Conservation (phyloP, 306 rosid species). For the Ammopiptanthus mongolicus region DNA sequence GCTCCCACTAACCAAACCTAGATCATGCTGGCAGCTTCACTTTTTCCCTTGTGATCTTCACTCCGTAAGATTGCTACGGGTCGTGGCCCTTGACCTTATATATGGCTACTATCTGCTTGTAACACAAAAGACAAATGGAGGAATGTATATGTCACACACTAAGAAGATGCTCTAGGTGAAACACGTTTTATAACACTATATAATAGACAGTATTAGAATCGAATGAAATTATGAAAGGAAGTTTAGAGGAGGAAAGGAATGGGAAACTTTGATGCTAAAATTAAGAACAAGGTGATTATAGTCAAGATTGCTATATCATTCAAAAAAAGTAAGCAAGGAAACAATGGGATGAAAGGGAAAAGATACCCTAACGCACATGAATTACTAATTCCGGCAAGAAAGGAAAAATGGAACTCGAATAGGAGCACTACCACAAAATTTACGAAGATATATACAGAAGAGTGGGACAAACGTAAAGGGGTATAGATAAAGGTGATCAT, state of each 20-base stretch:
- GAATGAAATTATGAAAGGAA: neutral
- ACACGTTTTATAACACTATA: neutral
- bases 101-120: neutral
- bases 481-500: neutral
- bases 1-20: constrained; percentile 46
- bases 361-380: too few relatives aligned
- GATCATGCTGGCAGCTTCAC: constrained; percentile 99
- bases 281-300: neutral
- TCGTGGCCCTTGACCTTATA: too few relatives aligned
- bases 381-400: too few relatives aligned
- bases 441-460: neutral
- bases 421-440: neutral
- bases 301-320: neutral
- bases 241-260: neutral
- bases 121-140: neutral
- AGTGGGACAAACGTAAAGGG: neutral
- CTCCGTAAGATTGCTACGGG: neutral
- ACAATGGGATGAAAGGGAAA: neutral
- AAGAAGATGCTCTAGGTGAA: neutral
- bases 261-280: neutral
- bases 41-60: constrained; percentile 66
- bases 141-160: neutral
- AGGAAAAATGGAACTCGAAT: neutral
- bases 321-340: neutral
- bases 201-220: too few relatives aligned